A percentile compares a stretch with the other conserved stretches of the same genome.
Conservation (phyloP, 805 yeast genomes). For the Priceomyces carsonii region DNA sequence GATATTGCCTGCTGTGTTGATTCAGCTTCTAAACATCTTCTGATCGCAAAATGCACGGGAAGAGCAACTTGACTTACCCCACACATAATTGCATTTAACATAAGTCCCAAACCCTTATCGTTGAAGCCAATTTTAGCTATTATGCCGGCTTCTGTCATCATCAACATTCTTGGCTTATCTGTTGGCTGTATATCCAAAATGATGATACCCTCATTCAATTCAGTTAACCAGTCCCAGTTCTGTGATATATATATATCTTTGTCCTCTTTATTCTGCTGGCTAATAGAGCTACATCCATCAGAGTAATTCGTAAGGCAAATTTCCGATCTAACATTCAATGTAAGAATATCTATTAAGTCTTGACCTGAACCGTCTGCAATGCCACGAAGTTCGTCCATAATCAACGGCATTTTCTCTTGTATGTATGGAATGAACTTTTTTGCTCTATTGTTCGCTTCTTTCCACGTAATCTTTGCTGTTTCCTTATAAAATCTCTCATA, state of each 20-base stretch:
- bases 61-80: constrained; percentile 1
- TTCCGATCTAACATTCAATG: constrained; percentile 4
- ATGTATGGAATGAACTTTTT: background rate
- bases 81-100: constrained; percentile 2
- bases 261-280: background rate
- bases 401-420: background rate
- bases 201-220: background rate
- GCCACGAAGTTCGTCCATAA: constrained; percentile 1
- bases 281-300: constrained; percentile 2
- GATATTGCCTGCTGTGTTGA: constrained; percentile 1
- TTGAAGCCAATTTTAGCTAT: constrained; percentile 2
- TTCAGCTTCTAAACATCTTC: constrained; percentile 1
- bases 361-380: constrained; percentile 1
- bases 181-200: constrained; percentile 1
- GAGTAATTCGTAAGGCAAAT: constrained; percentile 1
- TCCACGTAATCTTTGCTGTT: constrained; percentile 2
- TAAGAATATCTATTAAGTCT: background rate
- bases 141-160: constrained; percentile 3
- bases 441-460: constrained; percentile 2
- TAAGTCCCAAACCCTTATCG: constrained; percentile 1
- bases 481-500: constrained; percentile 1
- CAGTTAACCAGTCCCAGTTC: constrained; percentile 3
- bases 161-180: constrained; percentile 1
- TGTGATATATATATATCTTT: background rate
- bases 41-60: background rate